phyloP scores from a whole-genome alignment of 495 filamentous ascomycete species.

The Aspergillus asperescens region DNA sequence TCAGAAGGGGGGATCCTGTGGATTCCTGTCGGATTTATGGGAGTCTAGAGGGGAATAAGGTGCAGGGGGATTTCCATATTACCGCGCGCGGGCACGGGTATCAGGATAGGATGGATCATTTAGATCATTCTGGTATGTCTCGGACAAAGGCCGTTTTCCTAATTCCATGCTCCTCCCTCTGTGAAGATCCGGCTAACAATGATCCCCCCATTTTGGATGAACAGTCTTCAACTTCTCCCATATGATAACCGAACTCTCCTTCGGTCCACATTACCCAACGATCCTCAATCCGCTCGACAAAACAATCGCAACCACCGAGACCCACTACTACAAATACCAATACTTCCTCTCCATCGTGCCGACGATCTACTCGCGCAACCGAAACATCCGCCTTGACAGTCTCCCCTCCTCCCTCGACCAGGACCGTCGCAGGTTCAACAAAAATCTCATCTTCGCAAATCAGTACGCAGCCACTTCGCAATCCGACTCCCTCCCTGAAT shows the following conservation, averaged over 20 bases:
- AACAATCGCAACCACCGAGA: conserved; percentile 68
- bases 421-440: conserved; percentile 24
- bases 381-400: conserved; percentile 40
- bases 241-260: conserved; percentile 93
- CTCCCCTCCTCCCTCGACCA: conserved; percentile 25
- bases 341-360: conserved; percentile 97
- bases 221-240: conserved; percentile 97
- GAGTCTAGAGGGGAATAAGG: conserved; percentile 85
- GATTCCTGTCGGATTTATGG: conserved; percentile 83
- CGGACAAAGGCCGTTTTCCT: no score
- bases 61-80: conserved; percentile 98
- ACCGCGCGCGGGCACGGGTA: conserved; percentile 95
- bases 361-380: conserved; percentile 74
- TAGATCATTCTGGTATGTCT: conserved; percentile 73
- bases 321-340: conserved; percentile 92
- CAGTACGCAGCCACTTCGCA: conserved; percentile 97
- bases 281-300: conserved; percentile 92
- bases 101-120: conserved; percentile 67
- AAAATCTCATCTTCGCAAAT: conserved; percentile 77
- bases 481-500: conserved; percentile 60
- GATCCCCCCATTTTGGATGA: no score
- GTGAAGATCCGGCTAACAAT: background rate
- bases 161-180: background rate
- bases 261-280: conserved; percentile 89
- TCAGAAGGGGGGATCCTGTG: conserved; percentile 50